A percentile compares a stretch with the other conserved stretches of the same genome.
Evolutionary conservation across 371 early-diverging fungal species (phyloP).

Genomic region (Gilbertella persicaria): DNA sequence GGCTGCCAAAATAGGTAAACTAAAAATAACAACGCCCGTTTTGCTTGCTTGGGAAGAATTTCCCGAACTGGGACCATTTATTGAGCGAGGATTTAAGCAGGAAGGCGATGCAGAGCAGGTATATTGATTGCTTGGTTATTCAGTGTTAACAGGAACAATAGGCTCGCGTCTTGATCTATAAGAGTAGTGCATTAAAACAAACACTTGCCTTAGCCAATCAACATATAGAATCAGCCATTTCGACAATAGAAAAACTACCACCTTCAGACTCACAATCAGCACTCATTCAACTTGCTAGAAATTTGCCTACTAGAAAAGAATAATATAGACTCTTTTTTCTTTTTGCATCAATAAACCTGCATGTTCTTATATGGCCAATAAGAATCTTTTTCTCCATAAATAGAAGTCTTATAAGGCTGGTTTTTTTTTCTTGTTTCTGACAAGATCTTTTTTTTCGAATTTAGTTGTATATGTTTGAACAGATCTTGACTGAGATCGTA

Average conservation of each 20-base stretch:
- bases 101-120: constrained; percentile 68
- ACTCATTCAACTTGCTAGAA: constrained; percentile 60
- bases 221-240: constrained; percentile 61
- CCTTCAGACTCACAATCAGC: constrained; percentile 70
- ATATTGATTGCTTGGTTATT: too few species aligned
- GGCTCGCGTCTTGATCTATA: constrained; percentile 72
- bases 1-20: constrained; percentile 86
- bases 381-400: constrained; percentile 3
- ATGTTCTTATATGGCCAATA: neutral
- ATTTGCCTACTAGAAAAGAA: constrained; percentile 42
- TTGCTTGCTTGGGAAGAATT: constrained; percentile 91
- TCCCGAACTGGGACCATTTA: constrained; percentile 81
- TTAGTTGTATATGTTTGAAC: constrained; percentile 12
- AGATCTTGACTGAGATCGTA: constrained; percentile 5
- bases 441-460: too few species aligned
- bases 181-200: constrained; percentile 67
- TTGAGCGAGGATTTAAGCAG: constrained; percentile 81
- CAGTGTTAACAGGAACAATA: too few species aligned
- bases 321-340: neutral
- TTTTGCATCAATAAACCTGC: neutral
- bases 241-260: constrained; percentile 61
- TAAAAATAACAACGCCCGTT: constrained; percentile 87
- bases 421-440: too few species aligned
- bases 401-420: too few species aligned
- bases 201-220: constrained; percentile 58